Evolutionary conservation across 2,329 filamentous ascomycete species (phyloP), one percentile per base, ranked within the genome.

Genomic region (Paraconiothyrium sp.): DNA sequence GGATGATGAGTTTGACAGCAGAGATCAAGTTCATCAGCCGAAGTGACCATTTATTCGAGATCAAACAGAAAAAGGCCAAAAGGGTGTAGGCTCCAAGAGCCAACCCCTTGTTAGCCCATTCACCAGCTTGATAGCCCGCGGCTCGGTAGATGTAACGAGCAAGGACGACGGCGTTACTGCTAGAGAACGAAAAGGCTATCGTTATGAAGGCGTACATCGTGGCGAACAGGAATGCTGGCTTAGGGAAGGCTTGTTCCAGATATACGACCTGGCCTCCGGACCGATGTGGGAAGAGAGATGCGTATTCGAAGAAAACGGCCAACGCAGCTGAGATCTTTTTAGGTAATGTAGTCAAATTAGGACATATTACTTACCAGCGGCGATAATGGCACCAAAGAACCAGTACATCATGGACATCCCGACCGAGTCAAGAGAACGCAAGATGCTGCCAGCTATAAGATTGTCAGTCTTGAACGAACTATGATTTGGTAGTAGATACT

Each of bases 1-100:
- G 77, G 0, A 88, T 89, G 16, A 86, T 68, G 3, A 91, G 72
- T 68, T 91, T 91, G 41, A 90, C 67, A 2, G 64, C 62, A 9
- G 70, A 69, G n/a, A 76, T 75, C 11, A 73, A 22, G 44, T 75
- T 76, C 65, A 72, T 74, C 11, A 72, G 44, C 8, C 68, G 62
- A n/a, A 74, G 69, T 2, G 71, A 73, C 64, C 67, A 73, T 16
- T 63, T 62, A 1, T 68, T 76, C 3, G 72, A 71, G 3, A 72
- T 39, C n/a, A 75, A 54, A 50, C 71, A 75, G 22, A 76, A 35
- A 13, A 73, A 52, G 2, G 70, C 67, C 5, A 74, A 61, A 35
- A 72, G 68, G 0, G 66, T 66, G 55, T 76, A 73, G 4, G 71
- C 64, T 1, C 63, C 67, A 20, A 76, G 60, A 7, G 73, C 73